Percentiles rank a stretch among this genome's conserved stretches.
Evolutionary conservation across 2,329 filamentous ascomycete genomes (phyloP).

Genomic region (Xylariaceae sp.): DNA sequence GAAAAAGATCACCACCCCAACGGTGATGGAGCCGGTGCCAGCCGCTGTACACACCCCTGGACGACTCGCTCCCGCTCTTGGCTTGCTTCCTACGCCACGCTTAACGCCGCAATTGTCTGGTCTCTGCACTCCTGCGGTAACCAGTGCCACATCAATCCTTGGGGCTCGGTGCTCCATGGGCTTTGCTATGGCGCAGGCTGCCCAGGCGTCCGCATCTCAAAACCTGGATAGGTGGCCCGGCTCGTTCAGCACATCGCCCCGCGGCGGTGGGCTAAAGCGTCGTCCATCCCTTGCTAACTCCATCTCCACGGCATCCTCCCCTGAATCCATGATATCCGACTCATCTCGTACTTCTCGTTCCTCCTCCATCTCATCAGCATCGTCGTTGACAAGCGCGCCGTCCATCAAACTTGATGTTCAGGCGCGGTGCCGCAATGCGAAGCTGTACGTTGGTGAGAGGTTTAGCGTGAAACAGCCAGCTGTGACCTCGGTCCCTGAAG

Average conservation of each 20-base stretch:
- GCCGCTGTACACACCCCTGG: slow-evolving; percentile 40
- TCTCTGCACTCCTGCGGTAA: slow-evolving; percentile 56
- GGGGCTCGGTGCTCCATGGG: slow-evolving; percentile 53
- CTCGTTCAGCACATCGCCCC: slow-evolving; percentile 47
- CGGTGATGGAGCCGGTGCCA: slow-evolving; percentile 47
- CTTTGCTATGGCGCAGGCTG: slow-evolving; percentile 54
- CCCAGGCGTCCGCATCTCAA: slow-evolving; percentile 42
- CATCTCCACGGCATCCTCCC: slow-evolving; percentile 58
- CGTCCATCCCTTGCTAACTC: slow-evolving; percentile 60
- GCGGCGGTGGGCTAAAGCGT: slow-evolving; percentile 45
- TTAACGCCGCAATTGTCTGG: slow-evolving; percentile 52
- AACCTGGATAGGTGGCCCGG: slow-evolving; percentile 49
- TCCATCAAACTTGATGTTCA: slow-evolving; percentile 53
- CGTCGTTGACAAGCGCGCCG: slow-evolving; percentile 56
- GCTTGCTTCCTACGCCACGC: slow-evolving; percentile 54
- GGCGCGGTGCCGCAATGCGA: slow-evolving; percentile 60
- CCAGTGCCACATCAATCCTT: slow-evolving; percentile 46
- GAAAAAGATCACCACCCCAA: slow-evolving; percentile 39
- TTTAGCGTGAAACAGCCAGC: slow-evolving; percentile 43
- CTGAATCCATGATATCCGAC: slow-evolving; percentile 64
- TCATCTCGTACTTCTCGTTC: slow-evolving; percentile 57
- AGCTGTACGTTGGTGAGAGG: slow-evolving; percentile 50
- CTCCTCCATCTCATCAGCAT: slow-evolving; percentile 60
- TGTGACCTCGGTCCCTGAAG: slow-evolving; percentile 54
- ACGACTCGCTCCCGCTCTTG: slow-evolving; percentile 48